Evolutionary conservation across 257 asterid genomes (phyloP).

Genomic region (Nicotiana noctiflora): DNA sequence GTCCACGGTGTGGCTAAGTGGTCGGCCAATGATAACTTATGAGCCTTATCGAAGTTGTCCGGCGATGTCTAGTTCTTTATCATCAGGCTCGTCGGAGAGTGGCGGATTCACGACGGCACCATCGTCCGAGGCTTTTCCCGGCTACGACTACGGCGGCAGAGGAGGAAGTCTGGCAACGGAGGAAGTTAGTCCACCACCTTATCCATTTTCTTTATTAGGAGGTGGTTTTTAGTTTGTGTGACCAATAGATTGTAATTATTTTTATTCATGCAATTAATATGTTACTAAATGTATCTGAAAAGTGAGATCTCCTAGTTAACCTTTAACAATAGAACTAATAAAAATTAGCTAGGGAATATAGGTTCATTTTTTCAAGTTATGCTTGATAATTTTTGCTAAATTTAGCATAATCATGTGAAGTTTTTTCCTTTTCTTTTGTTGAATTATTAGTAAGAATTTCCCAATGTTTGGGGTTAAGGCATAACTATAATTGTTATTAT

Average conservation of each 20-base stretch:
- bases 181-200: constrained; percentile 26
- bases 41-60: constrained; percentile 13
- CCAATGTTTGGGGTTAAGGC: too few species aligned
- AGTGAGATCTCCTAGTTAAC: constrained; percentile 1
- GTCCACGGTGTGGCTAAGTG: constrained; percentile 29
- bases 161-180: constrained; percentile 27
- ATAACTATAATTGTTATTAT: too few species aligned
- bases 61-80: constrained; percentile 13
- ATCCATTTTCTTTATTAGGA: constrained; percentile 17
- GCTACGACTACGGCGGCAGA: neutral
- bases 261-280: neutral
- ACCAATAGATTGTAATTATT: neutral
- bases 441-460: neutral
- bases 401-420: neutral
- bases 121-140: too few species aligned
- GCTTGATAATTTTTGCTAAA: neutral
- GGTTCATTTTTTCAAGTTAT: neutral
- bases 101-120: constrained; percentile 15
- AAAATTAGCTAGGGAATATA: neutral
- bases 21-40: constrained; percentile 10
- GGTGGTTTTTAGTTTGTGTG: constrained; percentile 17
- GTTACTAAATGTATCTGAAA: neutral
- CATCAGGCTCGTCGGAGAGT: constrained; percentile 18
- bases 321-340: neutral
- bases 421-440: too few species aligned